Conservation (phyloP, 768 basidiomycete genomes). For the Suillus subalutaceus region DNA sequence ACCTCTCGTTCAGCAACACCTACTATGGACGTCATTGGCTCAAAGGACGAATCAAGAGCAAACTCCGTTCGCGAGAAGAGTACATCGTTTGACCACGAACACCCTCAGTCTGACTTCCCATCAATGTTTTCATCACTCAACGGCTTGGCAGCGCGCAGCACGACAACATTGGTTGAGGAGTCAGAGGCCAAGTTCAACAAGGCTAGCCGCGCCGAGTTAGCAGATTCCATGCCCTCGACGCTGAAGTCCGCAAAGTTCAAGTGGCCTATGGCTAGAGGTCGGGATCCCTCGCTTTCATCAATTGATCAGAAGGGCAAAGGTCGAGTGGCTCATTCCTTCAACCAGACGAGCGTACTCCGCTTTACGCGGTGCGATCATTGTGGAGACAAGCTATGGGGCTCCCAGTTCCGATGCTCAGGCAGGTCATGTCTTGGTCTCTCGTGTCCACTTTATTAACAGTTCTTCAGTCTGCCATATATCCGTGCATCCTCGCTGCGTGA, state of each 20-base stretch:
- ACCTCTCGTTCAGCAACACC: slow-evolving; percentile 22
- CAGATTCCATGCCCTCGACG: slow-evolving; percentile 50
- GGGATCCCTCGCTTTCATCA: slow-evolving; percentile 39
- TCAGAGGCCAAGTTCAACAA: slow-evolving; percentile 30
- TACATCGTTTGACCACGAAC: slow-evolving; percentile 33
- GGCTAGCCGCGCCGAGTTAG: slow-evolving; percentile 30
- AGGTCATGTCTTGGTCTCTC: slow-evolving; percentile 34
- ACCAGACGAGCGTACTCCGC: slow-evolving; percentile 84
- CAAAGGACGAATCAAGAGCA: slow-evolving; percentile 12
- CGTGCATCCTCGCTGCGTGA: slow-evolving; percentile 85
- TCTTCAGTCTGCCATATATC: slow-evolving; percentile 76
- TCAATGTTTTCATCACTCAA: slow-evolving; percentile 20
- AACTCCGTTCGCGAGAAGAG: slow-evolving; percentile 25
- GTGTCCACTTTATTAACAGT: slow-evolving; percentile 10
- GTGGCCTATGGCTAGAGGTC: slow-evolving; percentile 66
- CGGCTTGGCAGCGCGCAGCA: slow-evolving; percentile 23
- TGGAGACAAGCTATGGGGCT: slow-evolving; percentile 98
- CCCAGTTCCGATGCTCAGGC: slow-evolving; percentile 91
- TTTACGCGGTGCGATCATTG: slow-evolving; percentile 95
- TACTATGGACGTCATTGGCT: slow-evolving; percentile 11
- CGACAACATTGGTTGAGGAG: slow-evolving; percentile 28
- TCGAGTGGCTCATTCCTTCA: slow-evolving; percentile 78
- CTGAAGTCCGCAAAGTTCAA: slow-evolving; percentile 66
- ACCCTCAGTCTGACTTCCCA: slow-evolving; percentile 16
- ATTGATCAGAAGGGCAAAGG: slow-evolving; percentile 44